phyloP scores from a whole-genome alignment of 2,329 filamentous ascomycete genomes.

The Verticillium dahliae region DNA sequence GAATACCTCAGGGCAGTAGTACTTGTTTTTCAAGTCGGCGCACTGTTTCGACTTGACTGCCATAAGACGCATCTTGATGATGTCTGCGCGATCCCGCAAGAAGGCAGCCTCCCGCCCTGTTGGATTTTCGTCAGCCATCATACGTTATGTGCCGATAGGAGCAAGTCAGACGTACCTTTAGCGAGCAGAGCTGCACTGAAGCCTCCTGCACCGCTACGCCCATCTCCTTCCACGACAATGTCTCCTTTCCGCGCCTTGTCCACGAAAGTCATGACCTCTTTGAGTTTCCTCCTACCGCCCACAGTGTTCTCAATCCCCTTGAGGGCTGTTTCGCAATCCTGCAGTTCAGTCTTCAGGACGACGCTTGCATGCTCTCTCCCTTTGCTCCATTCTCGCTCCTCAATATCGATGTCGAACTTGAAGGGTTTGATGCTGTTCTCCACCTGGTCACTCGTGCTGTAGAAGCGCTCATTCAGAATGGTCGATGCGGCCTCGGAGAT shows the following conservation, averaged over 20 bases:
- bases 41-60: slow-evolving; percentile 92
- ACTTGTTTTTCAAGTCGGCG: slow-evolving; percentile 77
- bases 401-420: slow-evolving; percentile 95
- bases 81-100: slow-evolving; percentile 82
- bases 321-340: slow-evolving; percentile 73
- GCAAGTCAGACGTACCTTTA: slow-evolving; percentile 53
- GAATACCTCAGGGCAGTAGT: slow-evolving; percentile 94
- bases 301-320: slow-evolving; percentile 70
- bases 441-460: slow-evolving; percentile 94
- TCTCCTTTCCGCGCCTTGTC: slow-evolving; percentile 86
- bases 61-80: slow-evolving; percentile 82
- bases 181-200: slow-evolving; percentile 83
- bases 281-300: slow-evolving; percentile 77
- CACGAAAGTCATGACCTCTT: slow-evolving; percentile 84
- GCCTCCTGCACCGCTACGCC: slow-evolving; percentile 78
- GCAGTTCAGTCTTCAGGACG: slow-evolving; percentile 81
- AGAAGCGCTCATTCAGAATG: slow-evolving; percentile 90
- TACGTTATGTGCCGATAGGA: background rate
- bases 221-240: slow-evolving; percentile 76
- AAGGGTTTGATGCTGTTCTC: slow-evolving; percentile 99
- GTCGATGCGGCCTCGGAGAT: slow-evolving; percentile 85
- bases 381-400: slow-evolving; percentile 80
- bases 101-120: slow-evolving; percentile 88
- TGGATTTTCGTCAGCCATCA: background rate
- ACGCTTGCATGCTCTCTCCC: slow-evolving; percentile 76